These are phyloP conservation scores for Fusarium tuaranense DNA, from an alignment of 2,329 filamentous ascomycete genomes.

Conservation along the genomic window DNA sequence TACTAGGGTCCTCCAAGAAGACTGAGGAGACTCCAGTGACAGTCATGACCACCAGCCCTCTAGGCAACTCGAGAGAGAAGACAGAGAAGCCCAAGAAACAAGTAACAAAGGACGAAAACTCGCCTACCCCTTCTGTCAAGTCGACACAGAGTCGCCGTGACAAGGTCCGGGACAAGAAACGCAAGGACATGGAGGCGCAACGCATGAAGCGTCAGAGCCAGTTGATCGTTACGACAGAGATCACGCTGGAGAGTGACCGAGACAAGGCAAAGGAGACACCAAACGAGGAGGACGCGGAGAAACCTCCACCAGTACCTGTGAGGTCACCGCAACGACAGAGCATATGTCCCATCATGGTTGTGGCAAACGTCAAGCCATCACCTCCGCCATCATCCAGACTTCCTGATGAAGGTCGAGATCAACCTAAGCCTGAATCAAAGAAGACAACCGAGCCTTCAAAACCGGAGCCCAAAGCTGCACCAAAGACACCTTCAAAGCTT, in stretches of 20 bases:
- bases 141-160: constrained; percentile 51
- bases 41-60: constrained; percentile 40
- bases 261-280: constrained; percentile 1
- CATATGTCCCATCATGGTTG: constrained; percentile 55
- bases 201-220: constrained; percentile 34
- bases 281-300: constrained; percentile 5
- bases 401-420: neutral
- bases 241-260: neutral
- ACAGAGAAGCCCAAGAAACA: constrained; percentile 3
- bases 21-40: constrained; percentile 25
- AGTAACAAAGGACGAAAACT: constrained; percentile 10
- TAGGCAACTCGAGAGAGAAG: constrained; percentile 10
- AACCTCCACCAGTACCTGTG: constrained; percentile 27
- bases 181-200: constrained; percentile 54
- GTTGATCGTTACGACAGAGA: constrained; percentile 6
- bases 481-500: constrained; percentile 3
- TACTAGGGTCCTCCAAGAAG: constrained; percentile 22
- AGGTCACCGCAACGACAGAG: constrained; percentile 37
- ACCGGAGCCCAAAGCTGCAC: constrained; percentile 4
- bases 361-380: constrained; percentile 51
- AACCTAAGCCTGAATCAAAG: neutral
- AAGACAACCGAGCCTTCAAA: constrained; percentile 14
- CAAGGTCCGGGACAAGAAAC: constrained; percentile 54
- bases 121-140: constrained; percentile 28
- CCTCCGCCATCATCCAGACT: constrained; percentile 20